Evolutionary conservation across 495 filamentous ascomycete genomes (phyloP).

Genomic region (Penicillium simplicissimum): DNA sequence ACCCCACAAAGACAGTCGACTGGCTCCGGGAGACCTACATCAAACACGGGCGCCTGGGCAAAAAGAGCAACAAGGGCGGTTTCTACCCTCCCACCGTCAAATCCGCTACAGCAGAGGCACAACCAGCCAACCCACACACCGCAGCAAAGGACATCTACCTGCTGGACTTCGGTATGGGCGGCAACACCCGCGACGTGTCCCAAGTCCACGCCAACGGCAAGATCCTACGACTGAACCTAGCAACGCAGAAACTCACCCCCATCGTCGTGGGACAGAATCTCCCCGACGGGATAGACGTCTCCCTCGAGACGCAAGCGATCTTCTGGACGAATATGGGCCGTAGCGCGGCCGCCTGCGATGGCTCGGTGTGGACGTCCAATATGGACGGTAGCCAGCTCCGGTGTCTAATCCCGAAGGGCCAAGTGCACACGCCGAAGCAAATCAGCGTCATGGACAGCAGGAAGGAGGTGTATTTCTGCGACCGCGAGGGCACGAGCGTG

Average conservation of each 20-base stretch:
- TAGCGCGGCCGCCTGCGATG: constrained; percentile 37
- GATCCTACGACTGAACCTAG: constrained; percentile 24
- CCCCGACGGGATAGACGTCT: constrained; percentile 52
- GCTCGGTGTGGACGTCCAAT: constrained; percentile 44
- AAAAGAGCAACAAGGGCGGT: constrained; percentile 36
- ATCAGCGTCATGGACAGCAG: constrained; percentile 35
- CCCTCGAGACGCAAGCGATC: constrained; percentile 32
- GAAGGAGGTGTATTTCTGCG: constrained; percentile 47
- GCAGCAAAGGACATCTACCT: constrained; percentile 27
- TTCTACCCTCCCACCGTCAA: constrained; percentile 28
- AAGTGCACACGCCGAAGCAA: constrained; percentile 57
- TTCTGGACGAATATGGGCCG: constrained; percentile 59
- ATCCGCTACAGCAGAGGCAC: constrained; percentile 8
- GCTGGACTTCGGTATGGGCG: constrained; percentile 33
- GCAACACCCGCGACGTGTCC: constrained; percentile 23
- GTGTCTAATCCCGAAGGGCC: constrained; percentile 38
- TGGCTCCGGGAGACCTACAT: constrained; percentile 38
- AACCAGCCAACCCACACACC: constrained; percentile 13
- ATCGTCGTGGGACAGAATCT: constrained; percentile 35
- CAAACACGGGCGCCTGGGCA: constrained; percentile 32
- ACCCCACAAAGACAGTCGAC: constrained; percentile 29
- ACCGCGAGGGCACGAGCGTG: too few species aligned
- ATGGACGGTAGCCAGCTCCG: constrained; percentile 45
- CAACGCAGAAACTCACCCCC: constrained; percentile 23
- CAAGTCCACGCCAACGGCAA: constrained; percentile 25